Percentiles rank a stretch among this genome's conserved stretches.
Evolutionary conservation across 2,329 filamentous ascomycete species (phyloP).

Genomic region (Tolypocladium amazonense): DNA sequence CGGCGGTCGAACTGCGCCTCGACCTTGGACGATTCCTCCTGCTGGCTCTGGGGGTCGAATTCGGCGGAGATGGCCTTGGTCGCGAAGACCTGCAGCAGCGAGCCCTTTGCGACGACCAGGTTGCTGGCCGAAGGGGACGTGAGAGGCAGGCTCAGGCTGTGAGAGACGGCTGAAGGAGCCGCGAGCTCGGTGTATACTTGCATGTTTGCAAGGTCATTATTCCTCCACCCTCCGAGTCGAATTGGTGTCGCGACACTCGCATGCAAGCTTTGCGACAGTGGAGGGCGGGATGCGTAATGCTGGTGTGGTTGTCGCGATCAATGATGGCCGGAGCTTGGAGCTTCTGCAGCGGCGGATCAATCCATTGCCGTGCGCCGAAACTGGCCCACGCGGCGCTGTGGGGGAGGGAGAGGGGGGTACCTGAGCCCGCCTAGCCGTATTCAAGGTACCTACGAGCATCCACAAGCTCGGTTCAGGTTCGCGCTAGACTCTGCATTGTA

Average conservation of each 20-base stretch:
- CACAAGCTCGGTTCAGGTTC: no score
- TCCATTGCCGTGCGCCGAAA: constrained; percentile 7
- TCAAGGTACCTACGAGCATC: no score
- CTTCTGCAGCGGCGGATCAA: constrained; percentile 8
- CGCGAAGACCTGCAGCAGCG: constrained; percentile 83
- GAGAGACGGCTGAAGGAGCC: constrained; percentile 87
- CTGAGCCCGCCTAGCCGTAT: no score
- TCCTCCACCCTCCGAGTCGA: constrained; percentile 10
- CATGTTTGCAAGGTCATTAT: constrained; percentile 47
- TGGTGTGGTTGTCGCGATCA: background rate
- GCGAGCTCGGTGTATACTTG: constrained; percentile 96
- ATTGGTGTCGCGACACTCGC: constrained; percentile 3
- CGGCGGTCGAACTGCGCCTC: constrained; percentile 40
- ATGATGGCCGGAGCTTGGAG: background rate
- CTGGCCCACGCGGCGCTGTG: background rate
- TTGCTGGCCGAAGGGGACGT: constrained; percentile 67
- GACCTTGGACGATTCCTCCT: constrained; percentile 24
- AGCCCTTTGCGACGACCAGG: constrained; percentile 84
- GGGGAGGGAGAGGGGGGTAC: no score
- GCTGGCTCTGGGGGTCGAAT: constrained; percentile 35
- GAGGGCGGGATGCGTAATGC: background rate
- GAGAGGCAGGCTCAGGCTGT: constrained; percentile 73
- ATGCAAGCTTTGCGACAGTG: background rate
- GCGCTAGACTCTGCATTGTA: no score
- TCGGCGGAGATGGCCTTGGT: constrained; percentile 58